These are phyloP conservation scores for Rhododendron mucronatum DNA, from an alignment of 148 eudicot genomes.

Conservation along the genomic window DNA sequence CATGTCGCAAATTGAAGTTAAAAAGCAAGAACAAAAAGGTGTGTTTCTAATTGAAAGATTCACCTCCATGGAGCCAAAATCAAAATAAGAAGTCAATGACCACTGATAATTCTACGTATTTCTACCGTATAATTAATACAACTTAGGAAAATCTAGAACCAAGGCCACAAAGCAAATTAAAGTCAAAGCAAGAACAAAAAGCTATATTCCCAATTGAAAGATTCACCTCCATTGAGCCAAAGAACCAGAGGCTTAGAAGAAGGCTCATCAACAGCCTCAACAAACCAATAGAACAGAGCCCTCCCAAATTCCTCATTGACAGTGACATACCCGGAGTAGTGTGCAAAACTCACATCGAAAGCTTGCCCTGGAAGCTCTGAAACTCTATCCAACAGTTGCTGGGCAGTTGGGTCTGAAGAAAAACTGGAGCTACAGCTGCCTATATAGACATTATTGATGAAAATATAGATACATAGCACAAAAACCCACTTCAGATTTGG, in stretches of 20 bases:
- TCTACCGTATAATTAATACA: not conserved
- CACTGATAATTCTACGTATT: not conserved
- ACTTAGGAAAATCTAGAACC: not conserved
- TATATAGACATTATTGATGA: slow-evolving; percentile 14
- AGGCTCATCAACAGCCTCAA: slow-evolving; percentile 71
- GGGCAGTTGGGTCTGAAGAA: slow-evolving; percentile 29
- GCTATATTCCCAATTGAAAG: not conserved
- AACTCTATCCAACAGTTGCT: slow-evolving; percentile 47
- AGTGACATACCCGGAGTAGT: slow-evolving; percentile 73
- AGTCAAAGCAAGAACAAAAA: not conserved
- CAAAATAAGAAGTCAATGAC: not conserved
- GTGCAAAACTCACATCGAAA: slow-evolving; percentile 60
- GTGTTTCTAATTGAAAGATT: too few species aligned
- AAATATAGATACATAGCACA: slow-evolving; percentile 16
- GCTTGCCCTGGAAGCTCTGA: slow-evolving; percentile 61
- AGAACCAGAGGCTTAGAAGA: slow-evolving; percentile 74
- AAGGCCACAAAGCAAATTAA: not conserved
- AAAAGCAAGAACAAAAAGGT: too few species aligned
- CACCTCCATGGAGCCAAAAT: too few species aligned
- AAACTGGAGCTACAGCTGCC: slow-evolving; percentile 20
- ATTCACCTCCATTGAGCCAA: slow-evolving; percentile 92
- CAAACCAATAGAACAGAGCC: slow-evolving; percentile 76
- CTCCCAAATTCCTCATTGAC: slow-evolving; percentile 73
- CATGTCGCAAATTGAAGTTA: not conserved
- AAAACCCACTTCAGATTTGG: slow-evolving; percentile 24